These are phyloP conservation scores for Cucumis melo DNA, from an alignment of 306 rosid species.

Conservation along the genomic window DNA sequence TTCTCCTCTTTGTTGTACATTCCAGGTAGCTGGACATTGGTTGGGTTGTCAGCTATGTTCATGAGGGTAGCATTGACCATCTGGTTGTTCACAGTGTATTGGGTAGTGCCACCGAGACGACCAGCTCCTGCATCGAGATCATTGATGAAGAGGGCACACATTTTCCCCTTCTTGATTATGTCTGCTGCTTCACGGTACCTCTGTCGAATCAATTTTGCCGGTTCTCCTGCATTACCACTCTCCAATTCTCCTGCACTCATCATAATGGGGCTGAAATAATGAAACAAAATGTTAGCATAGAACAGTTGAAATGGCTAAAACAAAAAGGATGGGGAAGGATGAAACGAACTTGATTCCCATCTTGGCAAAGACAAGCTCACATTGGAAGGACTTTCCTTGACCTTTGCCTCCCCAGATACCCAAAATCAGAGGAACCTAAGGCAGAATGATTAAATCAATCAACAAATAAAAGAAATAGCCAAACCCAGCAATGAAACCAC, in stretches of 20 bases:
- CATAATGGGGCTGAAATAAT: conserved; percentile 49
- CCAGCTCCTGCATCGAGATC: conserved; percentile 82
- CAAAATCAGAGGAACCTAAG: conserved; percentile 56
- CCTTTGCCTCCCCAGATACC: conserved; percentile 39
- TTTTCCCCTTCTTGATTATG: conserved; percentile 52
- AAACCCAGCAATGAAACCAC: neutral
- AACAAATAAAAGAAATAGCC: neutral
- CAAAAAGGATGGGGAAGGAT: neutral
- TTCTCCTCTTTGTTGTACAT: conserved; percentile 81
- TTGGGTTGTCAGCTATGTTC: conserved; percentile 75
- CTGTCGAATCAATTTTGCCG: conserved; percentile 51
- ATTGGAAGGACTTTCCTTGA: conserved; percentile 52
- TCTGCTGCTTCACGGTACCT: conserved; percentile 61
- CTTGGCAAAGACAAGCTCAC: conserved; percentile 65
- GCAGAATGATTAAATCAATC: neutral
- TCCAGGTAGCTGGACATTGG: conserved; percentile 62
- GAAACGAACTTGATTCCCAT: conserved; percentile 67
- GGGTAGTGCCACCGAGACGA: conserved; percentile 62
- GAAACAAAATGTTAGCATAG: neutral
- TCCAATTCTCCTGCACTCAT: conserved; percentile 80
- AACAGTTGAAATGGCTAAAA: neutral
- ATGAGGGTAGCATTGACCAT: conserved; percentile 78
- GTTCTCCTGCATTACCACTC: conserved; percentile 72
- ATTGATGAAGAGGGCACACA: conserved; percentile 56
- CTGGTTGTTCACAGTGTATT: conserved; percentile 73